Percentiles rank a stretch among this genome's conserved stretches.
Evolutionary conservation across 2,329 filamentous ascomycete genomes (phyloP).

Genomic region (Ophiocordyceps australis): DNA sequence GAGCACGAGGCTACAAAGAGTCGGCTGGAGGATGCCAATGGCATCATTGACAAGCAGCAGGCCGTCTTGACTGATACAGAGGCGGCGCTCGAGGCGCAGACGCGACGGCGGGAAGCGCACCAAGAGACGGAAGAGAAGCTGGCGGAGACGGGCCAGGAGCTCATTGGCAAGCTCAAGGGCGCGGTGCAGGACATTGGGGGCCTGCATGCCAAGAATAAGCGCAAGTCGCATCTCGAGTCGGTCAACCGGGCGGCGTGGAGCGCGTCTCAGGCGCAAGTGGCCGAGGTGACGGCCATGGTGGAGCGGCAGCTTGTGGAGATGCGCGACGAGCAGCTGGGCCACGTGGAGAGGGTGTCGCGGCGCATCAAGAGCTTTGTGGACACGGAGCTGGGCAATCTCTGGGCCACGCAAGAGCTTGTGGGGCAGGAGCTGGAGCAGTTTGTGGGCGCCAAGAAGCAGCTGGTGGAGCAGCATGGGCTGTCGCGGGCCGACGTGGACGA

Average conservation of each 20-base stretch:
- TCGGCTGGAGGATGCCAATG: constrained; percentile 62
- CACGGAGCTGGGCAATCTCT: constrained; percentile 54
- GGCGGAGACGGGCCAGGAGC: constrained; percentile 50
- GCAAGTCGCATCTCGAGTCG: constrained; percentile 68
- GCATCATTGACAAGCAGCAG: constrained; percentile 74
- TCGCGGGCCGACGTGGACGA: constrained; percentile 76
- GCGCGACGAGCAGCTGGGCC: constrained; percentile 49
- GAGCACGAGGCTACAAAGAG: constrained; percentile 61
- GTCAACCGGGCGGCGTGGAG: constrained; percentile 68
- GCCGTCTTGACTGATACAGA: constrained; percentile 63
- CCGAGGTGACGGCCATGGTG: constrained; percentile 57
- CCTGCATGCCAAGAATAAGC: constrained; percentile 69
- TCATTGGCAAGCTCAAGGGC: constrained; percentile 59
- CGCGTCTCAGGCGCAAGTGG: constrained; percentile 56
- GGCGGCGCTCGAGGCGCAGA: constrained; percentile 63
- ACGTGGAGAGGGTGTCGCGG: constrained; percentile 48
- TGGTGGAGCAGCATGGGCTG: constrained; percentile 47
- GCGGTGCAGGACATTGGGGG: constrained; percentile 69
- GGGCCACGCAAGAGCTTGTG: constrained; percentile 51
- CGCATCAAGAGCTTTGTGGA: constrained; percentile 64
- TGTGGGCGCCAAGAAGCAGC: constrained; percentile 45
- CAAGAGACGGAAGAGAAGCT: constrained; percentile 69
- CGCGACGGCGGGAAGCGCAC: constrained; percentile 63
- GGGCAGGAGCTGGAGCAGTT: constrained; percentile 52
- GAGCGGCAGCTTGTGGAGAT: constrained; percentile 61